Percentiles rank a stretch among this genome's conserved stretches.
These are phyloP conservation scores for Hawksworthiomyces lignivorus DNA, from an alignment of 2,329 filamentous ascomycete species.

Conservation along the genomic window DNA sequence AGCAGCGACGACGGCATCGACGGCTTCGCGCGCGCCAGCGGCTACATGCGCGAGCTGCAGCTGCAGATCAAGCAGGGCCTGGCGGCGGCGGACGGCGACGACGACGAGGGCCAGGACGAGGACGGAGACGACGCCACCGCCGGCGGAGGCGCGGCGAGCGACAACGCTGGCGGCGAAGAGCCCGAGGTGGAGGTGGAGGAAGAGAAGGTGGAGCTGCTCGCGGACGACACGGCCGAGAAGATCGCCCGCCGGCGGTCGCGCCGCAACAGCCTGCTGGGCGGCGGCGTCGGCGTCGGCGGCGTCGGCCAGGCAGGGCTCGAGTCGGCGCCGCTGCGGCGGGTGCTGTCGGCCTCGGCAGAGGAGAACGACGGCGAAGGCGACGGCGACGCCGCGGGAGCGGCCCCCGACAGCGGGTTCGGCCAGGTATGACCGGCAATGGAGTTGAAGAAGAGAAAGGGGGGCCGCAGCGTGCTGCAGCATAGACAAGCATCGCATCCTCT, in stretches of 20 bases:
- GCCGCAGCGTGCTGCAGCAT: no score
- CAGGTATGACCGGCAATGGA: constrained; percentile 2
- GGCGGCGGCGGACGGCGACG: constrained; percentile 17
- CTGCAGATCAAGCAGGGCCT: constrained; percentile 41
- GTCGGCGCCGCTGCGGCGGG: constrained; percentile 23
- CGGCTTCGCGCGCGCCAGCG: constrained; percentile 42
- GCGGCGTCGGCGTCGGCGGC: constrained; percentile 27
- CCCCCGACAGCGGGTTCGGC: constrained; percentile 9
- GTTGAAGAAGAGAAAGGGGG: neutral
- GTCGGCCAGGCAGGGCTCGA: constrained; percentile 21
- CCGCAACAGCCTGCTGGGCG: constrained; percentile 47
- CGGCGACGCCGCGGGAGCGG: neutral
- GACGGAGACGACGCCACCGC: constrained; percentile 11
- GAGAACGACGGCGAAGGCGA: neutral
- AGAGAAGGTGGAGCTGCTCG: constrained; percentile 30
- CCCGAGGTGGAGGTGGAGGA: constrained; percentile 18
- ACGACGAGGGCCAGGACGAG: constrained; percentile 8
- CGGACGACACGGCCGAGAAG: constrained; percentile 48
- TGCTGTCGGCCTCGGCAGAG: neutral
- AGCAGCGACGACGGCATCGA: constrained; percentile 43
- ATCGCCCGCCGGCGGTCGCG: constrained; percentile 44
- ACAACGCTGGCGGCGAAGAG: constrained; percentile 17
- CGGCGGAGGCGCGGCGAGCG: constrained; percentile 1
- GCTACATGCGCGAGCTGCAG: constrained; percentile 44
- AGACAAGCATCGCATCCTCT: no score